A percentile compares a stretch with the other conserved stretches of the same genome.
These are phyloP conservation scores for Penstemon newberryi DNA, from an alignment of 257 asterid genomes.

Conservation along the genomic window DNA sequence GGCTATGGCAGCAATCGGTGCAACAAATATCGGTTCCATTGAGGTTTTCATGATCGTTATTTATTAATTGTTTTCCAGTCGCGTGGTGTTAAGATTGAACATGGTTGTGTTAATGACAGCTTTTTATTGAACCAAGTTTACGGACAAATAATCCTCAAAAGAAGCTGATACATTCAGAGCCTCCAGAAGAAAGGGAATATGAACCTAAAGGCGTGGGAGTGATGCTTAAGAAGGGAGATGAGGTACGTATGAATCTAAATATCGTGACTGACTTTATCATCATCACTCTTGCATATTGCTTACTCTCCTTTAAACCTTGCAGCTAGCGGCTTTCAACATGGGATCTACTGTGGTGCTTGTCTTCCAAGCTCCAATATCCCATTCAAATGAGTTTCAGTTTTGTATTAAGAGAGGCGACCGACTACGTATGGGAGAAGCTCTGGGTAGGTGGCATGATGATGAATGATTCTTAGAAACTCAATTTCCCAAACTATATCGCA, in stretches of 20 bases:
- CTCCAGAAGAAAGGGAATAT: constrained; percentile 66
- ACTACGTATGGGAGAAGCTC: constrained; percentile 84
- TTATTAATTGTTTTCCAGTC: constrained; percentile 14
- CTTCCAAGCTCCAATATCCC: constrained; percentile 74
- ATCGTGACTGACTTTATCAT: not conserved
- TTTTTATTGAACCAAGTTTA: constrained; percentile 74
- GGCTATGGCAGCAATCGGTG: constrained; percentile 99
- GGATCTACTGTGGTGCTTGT: constrained; percentile 96
- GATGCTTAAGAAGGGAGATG: constrained; percentile 82
- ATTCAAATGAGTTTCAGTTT: constrained; percentile 61
- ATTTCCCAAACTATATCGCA: not conserved
- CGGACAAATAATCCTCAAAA: constrained; percentile 71
- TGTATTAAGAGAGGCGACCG: constrained; percentile 61
- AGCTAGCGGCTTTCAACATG: constrained; percentile 94
- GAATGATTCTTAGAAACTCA: constrained; percentile 27
- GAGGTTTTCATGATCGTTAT: constrained; percentile 54
- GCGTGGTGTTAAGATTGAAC: constrained; percentile 17
- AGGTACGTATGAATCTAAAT: constrained; percentile 48
- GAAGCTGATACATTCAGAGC: constrained; percentile 59
- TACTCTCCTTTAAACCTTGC: constrained; percentile 23
- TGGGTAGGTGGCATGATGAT: constrained; percentile 60
- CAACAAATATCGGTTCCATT: constrained; percentile 91
- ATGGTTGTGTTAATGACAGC: constrained; percentile 43
- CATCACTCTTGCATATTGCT: not conserved
- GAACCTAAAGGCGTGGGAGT: constrained; percentile 68